Evolutionary conservation across 352 stramenopile species (phyloP), one percentile per base, ranked within the genome.

Genomic region (Phytophthora pseudosyringae): DNA sequence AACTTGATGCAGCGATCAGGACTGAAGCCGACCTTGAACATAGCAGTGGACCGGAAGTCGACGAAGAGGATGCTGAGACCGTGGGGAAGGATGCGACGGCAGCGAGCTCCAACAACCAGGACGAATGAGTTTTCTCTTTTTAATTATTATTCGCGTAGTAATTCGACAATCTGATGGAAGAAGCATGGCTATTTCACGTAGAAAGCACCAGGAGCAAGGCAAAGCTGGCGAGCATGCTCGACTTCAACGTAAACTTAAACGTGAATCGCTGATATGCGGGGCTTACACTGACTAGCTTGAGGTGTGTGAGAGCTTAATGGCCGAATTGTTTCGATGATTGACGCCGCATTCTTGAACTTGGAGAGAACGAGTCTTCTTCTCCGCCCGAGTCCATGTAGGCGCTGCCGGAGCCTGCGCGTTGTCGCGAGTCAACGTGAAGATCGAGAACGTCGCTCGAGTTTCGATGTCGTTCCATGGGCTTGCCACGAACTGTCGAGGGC

Each of bases 401-500:
- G 11, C 47, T 53, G 54, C 64, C 71, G 8, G 71, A 81, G 10
- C 62, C 56, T 39, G 60, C 53, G 15, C 55, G 65, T 28, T 70
- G 48, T 47, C 60, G 49, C 8, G 28, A 39, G 16, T 44, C 53
- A 39, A 57, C 16, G 16, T 64, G 40, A 28, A 68, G 12, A 18
- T 69, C 66, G 16, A 41, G 36, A 18, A 55, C n/a, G 28, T 69
- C 45, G 26, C 56, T 59, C 28, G 50, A 62, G 28, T 64, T 58
- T 13, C 54, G 38, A 56, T 72, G 57, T 12, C 50, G 53, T 13
- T 66, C 52, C 29, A 54, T 60, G 0, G 46, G 54, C 5, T 70
- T 64, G 9, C 67, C 62, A 12, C 63, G 62, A 21, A 21, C 21
- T 25, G 69, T 77, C 8, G 66, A 80, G 31, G 85, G 85, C 35